Evolutionary conservation across 768 basidiomycete genomes (phyloP).

Genomic region (Lactifluus subvellereus): DNA sequence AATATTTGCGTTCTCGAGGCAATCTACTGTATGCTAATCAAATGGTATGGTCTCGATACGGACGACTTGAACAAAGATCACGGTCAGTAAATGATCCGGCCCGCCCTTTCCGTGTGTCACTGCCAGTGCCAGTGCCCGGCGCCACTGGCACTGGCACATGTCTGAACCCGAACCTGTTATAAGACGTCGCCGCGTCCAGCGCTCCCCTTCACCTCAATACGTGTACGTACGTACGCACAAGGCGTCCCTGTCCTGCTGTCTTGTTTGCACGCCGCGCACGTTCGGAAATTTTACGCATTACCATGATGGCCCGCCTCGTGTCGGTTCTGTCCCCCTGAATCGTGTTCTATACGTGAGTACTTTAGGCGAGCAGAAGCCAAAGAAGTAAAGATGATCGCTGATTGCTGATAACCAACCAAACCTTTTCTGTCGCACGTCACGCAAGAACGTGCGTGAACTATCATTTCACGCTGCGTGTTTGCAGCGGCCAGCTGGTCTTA

Average conservation of each 20-base stretch:
- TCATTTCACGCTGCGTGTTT: background rate
- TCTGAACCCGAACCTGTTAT: constrained; percentile 35
- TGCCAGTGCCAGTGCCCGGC: no score
- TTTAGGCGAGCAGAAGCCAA: background rate
- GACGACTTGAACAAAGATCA: no score
- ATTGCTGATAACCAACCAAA: background rate
- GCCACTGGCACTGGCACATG: constrained; percentile 17
- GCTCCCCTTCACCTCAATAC: constrained; percentile 55
- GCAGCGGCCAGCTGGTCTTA: background rate
- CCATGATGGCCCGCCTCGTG: background rate
- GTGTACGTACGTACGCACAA: background rate
- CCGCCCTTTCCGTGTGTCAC: no score
- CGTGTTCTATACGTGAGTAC: background rate
- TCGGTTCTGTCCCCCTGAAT: background rate
- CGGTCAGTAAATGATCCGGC: no score
- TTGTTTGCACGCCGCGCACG: background rate
- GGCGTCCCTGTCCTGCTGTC: background rate
- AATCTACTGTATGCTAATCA: no score
- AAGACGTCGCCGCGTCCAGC: constrained; percentile 44
- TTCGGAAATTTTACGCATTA: background rate
- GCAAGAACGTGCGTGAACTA: background rate
- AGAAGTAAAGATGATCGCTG: background rate
- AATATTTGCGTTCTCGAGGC: no score
- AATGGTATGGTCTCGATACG: no score
- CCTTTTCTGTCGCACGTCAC: background rate